phyloP scores from a whole-genome alignment of 2,329 filamentous ascomycete species.

The Phialophora chinensis region DNA sequence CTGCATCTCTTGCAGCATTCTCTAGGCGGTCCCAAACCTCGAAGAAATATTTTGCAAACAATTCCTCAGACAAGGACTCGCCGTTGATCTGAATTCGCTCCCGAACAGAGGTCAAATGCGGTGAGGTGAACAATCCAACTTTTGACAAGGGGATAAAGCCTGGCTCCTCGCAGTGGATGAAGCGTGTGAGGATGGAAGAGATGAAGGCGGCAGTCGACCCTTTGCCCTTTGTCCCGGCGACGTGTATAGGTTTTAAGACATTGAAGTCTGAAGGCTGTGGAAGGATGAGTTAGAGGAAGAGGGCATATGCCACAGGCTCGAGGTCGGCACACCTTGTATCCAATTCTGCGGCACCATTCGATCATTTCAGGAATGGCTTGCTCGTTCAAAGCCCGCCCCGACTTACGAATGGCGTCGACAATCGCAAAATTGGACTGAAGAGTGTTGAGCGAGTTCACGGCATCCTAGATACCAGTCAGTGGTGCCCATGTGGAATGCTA shows the following conservation, averaged over 20 bases:
- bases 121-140: conserved; percentile 82
- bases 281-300: conserved; percentile 17
- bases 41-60: conserved; percentile 80
- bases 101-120: conserved; percentile 80
- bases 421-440: conserved; percentile 80
- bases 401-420: conserved; percentile 77
- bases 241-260: conserved; percentile 69
- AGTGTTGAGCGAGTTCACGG: conserved; percentile 74
- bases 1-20: conserved; percentile 56
- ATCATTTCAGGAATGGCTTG: conserved; percentile 81
- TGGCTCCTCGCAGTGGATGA: conserved; percentile 48
- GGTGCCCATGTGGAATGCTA: not conserved
- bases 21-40: conserved; percentile 77
- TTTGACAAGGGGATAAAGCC: conserved; percentile 52
- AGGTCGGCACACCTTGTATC: conserved; percentile 67
- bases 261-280: conserved; percentile 66
- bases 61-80: conserved; percentile 67
- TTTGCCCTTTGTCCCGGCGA: conserved; percentile 94
- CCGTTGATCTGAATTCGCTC: conserved; percentile 86
- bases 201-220: conserved; percentile 86
- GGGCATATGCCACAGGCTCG: conserved; percentile 57
- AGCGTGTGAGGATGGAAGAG: conserved; percentile 75
- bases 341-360: conserved; percentile 75
- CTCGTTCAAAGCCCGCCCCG: conserved; percentile 74
- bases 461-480: conserved; percentile 56